Percentiles rank a stretch among this genome's conserved stretches.
Evolutionary conservation across 2,329 filamentous ascomycete species (phyloP).

Genomic region (Clonostachys sp.): DNA sequence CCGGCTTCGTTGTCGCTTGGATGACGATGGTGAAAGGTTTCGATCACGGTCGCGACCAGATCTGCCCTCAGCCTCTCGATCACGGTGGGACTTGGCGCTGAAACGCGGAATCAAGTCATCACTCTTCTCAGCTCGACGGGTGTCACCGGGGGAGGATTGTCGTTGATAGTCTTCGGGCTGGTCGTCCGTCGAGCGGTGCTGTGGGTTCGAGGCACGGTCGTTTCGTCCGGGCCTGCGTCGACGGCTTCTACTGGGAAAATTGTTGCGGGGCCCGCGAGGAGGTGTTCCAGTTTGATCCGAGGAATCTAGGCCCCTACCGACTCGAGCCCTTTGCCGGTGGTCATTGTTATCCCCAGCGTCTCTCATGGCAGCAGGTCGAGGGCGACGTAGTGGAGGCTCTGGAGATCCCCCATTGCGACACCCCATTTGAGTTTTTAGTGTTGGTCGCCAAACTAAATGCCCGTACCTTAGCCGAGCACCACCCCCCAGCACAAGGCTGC

Average conservation of each 20-base stretch:
- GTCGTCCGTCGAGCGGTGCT: conserved; percentile 22
- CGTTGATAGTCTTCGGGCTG: conserved; percentile 25
- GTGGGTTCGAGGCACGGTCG: too few relatives aligned
- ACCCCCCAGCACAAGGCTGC: neutral
- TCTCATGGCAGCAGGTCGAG: conserved; percentile 35
- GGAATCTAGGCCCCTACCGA: conserved; percentile 23
- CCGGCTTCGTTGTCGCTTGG: conserved; percentile 35
- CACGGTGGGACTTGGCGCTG: conserved; percentile 18
- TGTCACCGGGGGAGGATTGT: conserved; percentile 14
- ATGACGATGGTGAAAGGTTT: conserved; percentile 26
- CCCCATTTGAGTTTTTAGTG: conserved; percentile 13
- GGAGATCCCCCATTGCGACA: conserved; percentile 2
- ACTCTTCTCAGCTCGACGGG: conserved; percentile 13
- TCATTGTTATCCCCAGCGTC: conserved; percentile 29
- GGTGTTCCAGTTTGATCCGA: conserved; percentile 23
- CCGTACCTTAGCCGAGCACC: conserved; percentile 2
- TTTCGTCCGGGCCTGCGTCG: conserved; percentile 23
- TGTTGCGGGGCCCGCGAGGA: conserved; percentile 21
- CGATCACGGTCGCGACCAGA: conserved; percentile 22
- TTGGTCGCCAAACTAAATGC: neutral
- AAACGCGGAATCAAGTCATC: conserved; percentile 32
- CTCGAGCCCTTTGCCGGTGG: conserved; percentile 27
- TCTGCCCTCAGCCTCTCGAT: conserved; percentile 15
- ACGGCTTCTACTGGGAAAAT: conserved; percentile 17
- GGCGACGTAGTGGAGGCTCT: conserved; percentile 25